A percentile compares a stretch with the other conserved stretches of the same genome.
Conservation (phyloP, 805 yeast species). For the Komagataella kurtzmanii region DNA sequence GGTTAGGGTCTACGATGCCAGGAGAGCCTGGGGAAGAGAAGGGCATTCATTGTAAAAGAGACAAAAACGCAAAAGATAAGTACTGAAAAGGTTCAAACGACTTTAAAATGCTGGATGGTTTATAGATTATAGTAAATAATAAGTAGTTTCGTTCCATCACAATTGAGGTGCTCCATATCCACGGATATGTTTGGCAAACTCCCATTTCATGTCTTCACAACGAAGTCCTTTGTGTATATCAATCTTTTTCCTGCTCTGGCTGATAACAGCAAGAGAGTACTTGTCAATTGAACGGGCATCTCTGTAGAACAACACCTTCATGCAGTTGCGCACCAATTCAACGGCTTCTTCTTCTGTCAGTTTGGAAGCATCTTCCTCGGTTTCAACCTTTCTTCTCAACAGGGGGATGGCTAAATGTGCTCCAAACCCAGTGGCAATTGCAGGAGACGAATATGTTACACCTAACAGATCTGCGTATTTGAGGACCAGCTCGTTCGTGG, state of each 20-base stretch:
- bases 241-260: constrained; percentile 44
- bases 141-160: constrained; percentile 5
- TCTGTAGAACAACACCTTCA: constrained; percentile 91
- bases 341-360: constrained; percentile 67
- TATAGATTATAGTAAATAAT: background rate
- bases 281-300: constrained; percentile 91
- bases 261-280: constrained; percentile 68
- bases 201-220: constrained; percentile 77
- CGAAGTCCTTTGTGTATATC: constrained; percentile 42
- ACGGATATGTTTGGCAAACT: constrained; percentile 72
- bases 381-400: constrained; percentile 71
- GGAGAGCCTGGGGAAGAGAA: too few relatives aligned
- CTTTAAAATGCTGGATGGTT: background rate
- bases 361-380: constrained; percentile 60
- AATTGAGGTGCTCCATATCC: constrained; percentile 78
- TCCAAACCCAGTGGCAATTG: constrained; percentile 94
- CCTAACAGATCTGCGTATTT: constrained; percentile 87
- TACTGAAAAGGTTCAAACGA: background rate
- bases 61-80: background rate
- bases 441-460: constrained; percentile 76
- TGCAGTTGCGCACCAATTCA: constrained; percentile 64
- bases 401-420: constrained; percentile 89
- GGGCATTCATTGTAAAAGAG: too few relatives aligned
- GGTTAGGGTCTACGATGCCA: too few relatives aligned
- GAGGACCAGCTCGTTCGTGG: constrained; percentile 51